A percentile compares a stretch with the other conserved stretches of the same genome.
phyloP scores from a whole-genome alignment of 805 yeast species.

The Pichia nakasei region DNA sequence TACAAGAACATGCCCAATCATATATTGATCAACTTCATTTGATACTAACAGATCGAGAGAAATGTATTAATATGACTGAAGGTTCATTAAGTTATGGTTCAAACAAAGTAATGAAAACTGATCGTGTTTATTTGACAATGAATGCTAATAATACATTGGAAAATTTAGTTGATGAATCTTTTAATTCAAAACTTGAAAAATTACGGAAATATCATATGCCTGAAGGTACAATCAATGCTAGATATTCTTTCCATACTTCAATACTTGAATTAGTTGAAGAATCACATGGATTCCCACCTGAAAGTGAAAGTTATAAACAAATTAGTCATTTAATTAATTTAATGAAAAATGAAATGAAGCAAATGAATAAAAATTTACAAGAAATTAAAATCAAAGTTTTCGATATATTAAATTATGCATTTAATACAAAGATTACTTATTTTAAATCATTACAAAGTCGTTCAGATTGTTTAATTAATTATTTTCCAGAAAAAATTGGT shows the following conservation, averaged over 20 bases:
- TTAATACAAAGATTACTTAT: slow-evolving; percentile 73
- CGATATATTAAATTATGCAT: slow-evolving; percentile 50
- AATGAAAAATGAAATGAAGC: slow-evolving; percentile 29
- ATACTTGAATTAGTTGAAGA: slow-evolving; percentile 18
- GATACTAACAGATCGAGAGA: slow-evolving; percentile 36
- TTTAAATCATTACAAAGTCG: slow-evolving; percentile 77
- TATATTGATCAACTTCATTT: slow-evolving; percentile 47
- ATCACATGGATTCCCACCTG: slow-evolving; percentile 2
- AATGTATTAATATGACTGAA: slow-evolving; percentile 24
- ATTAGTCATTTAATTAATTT: slow-evolving; percentile 1
- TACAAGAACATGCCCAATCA: slow-evolving; percentile 62
- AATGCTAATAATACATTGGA: neutral
- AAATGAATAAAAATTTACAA: slow-evolving; percentile 34
- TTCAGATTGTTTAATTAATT: slow-evolving; percentile 68
- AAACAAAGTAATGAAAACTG: slow-evolving; percentile 1
- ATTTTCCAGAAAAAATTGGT: slow-evolving; percentile 25
- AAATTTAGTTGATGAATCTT: neutral
- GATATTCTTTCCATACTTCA: slow-evolving; percentile 19
- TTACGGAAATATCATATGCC: slow-evolving; percentile 25
- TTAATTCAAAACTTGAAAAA: slow-evolving; percentile 7
- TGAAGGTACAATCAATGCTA: slow-evolving; percentile 27
- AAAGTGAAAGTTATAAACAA: slow-evolving; percentile 1
- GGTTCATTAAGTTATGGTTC: slow-evolving; percentile 6
- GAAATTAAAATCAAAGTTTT: slow-evolving; percentile 39
- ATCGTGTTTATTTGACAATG: neutral